Evolutionary conservation across 208 protist species (phyloP), one percentile per base, ranked within the genome.

Genomic region (Phytomonas francai): DNA sequence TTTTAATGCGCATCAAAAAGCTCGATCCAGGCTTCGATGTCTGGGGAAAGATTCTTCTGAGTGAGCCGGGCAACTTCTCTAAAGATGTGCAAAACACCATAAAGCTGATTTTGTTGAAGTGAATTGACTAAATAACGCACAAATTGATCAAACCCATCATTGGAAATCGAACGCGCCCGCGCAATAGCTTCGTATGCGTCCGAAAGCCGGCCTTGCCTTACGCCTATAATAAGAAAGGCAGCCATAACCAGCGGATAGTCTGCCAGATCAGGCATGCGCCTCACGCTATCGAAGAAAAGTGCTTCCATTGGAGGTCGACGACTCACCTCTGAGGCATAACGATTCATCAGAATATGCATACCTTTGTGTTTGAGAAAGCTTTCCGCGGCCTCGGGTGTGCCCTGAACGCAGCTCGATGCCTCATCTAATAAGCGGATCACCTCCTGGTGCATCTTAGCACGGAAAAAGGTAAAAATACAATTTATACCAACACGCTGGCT

Each of bases 401-500:
- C 6, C 8, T 54, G 5, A 19, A 54, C 3, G 25, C 19, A 54
- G 8, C 22, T 54, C 3, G 22, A 54, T 54, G 45, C 45, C 22
- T 54, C 45, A 54, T 54, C 45, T 54, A 54, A 19, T 22, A 54
- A 54, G 6, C 16, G 25, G 16, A 25, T 25, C 3, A 54, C 45
- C 45, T 54, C 45, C 19, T 25, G 0, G 5, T 16, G 45, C 45
- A 54, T 54, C 45, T 54, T 54, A 25, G 45, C 45, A 54, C 22
- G 45, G 45, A 54, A 54, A 54, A 54, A 54, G 45, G 45, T 19
- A 54, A 25, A 54, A 54, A 54, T 54, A 54, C 45, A 54, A 9
- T 54, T 3, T 54, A 54, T 25, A 54, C 45, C 45, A 25, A 54
- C 19, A 54, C 45, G 0, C 11, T 54, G 19, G 45, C 19, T 25